phyloP scores from a whole-genome alignment of 768 basidiomycete genomes.

The Russula virescens region DNA sequence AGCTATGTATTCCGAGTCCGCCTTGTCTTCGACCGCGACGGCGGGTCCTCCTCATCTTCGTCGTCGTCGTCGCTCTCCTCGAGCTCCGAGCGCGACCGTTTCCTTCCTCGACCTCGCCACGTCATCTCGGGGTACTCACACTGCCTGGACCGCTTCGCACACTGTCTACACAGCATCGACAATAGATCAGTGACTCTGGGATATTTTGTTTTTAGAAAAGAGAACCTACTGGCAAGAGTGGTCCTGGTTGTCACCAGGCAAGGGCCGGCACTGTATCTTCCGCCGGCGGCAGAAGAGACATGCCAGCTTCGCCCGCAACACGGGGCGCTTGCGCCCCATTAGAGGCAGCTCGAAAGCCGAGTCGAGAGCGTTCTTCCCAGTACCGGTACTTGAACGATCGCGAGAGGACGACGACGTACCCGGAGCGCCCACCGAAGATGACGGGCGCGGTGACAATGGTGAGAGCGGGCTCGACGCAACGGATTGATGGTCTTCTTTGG shows the following conservation, averaged over 20 bases:
- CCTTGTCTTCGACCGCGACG: not conserved
- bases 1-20: not conserved
- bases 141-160: conserved; percentile 13
- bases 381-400: no score
- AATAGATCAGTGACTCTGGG: not conserved
- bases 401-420: not conserved
- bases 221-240: conserved; percentile 15
- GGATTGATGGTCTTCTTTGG: conserved; percentile 11
- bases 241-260: conserved; percentile 3
- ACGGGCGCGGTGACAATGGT: conserved; percentile 14
- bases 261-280: conserved; percentile 21
- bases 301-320: conserved; percentile 17
- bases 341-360: conserved; percentile 17
- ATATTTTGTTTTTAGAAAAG: not conserved
- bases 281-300: conserved; percentile 22
- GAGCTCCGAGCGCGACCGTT: not conserved
- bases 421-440: conserved; percentile 18
- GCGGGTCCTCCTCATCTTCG: conserved; percentile 1
- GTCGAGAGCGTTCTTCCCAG: not conserved
- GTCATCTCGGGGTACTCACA: conserved; percentile 22
- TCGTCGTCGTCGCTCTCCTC: conserved; percentile 14
- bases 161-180: conserved; percentile 4
- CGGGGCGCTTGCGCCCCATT: conserved; percentile 20
- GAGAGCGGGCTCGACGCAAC: conserved; percentile 19
- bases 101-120: conserved; percentile 20